Conservation (phyloP, 2,329 filamentous ascomycete species). For the Sarocladium brachiariae region DNA sequence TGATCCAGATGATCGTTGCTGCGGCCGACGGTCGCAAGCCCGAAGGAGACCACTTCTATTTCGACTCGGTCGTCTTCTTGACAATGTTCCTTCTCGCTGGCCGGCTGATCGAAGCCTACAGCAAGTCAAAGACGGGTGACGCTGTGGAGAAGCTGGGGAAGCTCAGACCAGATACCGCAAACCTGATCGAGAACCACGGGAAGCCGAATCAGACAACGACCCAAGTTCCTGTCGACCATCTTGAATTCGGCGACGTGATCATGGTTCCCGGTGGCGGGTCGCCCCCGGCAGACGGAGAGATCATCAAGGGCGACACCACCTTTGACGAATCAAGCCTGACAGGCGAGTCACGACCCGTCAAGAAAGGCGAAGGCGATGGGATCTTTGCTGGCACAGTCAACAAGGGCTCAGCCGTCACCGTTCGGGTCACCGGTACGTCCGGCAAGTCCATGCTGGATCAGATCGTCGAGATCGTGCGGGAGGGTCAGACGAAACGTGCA, state of each 20-base stretch:
- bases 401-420: conserved; percentile 54
- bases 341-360: conserved; percentile 63
- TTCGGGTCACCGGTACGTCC: conserved; percentile 56
- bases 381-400: conserved; percentile 73
- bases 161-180: conserved; percentile 68
- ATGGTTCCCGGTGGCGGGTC: conserved; percentile 72
- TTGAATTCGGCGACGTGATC: conserved; percentile 70
- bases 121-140: conserved; percentile 83
- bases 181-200: conserved; percentile 48
- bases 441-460: conserved; percentile 73
- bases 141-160: conserved; percentile 75
- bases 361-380: conserved; percentile 54
- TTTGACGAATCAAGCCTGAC: conserved; percentile 93
- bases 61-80: conserved; percentile 87
- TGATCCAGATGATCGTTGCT: conserved; percentile 65
- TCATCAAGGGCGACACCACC: conserved; percentile 55
- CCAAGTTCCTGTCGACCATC: conserved; percentile 53
- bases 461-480: conserved; percentile 69
- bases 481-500: conserved; percentile 69
- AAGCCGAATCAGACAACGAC: conserved; percentile 33
- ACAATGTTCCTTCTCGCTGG: conserved; percentile 78
- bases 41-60: conserved; percentile 58
- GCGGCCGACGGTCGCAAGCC: conserved; percentile 40
- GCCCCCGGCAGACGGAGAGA: conserved; percentile 72
- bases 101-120: conserved; percentile 78